Percentiles rank a stretch among this genome's conserved stretches.
These are phyloP conservation scores for Asterionellopsis glacialis DNA, from an alignment of 108 stramenopile genomes.

Conservation along the genomic window DNA sequence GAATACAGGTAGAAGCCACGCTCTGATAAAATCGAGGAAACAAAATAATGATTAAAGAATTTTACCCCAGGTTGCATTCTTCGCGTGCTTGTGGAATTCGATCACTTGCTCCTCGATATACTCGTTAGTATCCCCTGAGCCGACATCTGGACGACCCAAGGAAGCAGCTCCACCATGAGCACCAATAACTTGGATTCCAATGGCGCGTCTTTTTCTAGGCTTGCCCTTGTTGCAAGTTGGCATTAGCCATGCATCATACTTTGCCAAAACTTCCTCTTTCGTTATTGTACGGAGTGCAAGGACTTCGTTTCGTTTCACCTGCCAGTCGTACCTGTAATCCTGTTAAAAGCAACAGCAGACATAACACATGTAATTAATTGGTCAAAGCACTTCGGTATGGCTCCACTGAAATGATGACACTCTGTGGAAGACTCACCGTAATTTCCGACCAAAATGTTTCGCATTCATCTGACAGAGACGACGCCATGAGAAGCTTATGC, in stretches of 20 bases:
- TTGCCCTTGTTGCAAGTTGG: constrained; percentile 32
- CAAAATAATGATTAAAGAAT: too few relatives aligned
- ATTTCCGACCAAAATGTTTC: constrained; percentile 11
- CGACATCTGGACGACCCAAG: constrained; percentile 40
- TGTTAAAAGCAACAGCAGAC: too few relatives aligned
- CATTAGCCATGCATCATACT: constrained; percentile 73
- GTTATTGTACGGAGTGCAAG: constrained; percentile 48
- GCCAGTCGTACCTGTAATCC: constrained; percentile 65
- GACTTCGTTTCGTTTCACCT: constrained; percentile 62
- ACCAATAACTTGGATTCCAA: constrained; percentile 71
- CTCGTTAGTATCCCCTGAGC: constrained; percentile 20
- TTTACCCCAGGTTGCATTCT: constrained; percentile 29
- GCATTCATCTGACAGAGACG: constrained; percentile 69
- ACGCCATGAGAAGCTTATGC: constrained; percentile 72
- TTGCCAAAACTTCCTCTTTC: constrained; percentile 45
- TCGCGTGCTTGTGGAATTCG: constrained; percentile 39
- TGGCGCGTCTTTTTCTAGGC: constrained; percentile 29
- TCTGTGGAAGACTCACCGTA: neutral
- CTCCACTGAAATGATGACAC: neutral
- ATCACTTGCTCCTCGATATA: constrained; percentile 39
- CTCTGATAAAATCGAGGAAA: too few relatives aligned
- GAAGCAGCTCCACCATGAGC: constrained; percentile 39
- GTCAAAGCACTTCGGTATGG: constrained; percentile 39
- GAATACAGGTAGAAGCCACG: too few relatives aligned
- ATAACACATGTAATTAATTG: constrained; percentile 32